Evolutionary conservation across 2,329 filamentous ascomycete genomes (phyloP).

Genomic region (Diatrype stigma): DNA sequence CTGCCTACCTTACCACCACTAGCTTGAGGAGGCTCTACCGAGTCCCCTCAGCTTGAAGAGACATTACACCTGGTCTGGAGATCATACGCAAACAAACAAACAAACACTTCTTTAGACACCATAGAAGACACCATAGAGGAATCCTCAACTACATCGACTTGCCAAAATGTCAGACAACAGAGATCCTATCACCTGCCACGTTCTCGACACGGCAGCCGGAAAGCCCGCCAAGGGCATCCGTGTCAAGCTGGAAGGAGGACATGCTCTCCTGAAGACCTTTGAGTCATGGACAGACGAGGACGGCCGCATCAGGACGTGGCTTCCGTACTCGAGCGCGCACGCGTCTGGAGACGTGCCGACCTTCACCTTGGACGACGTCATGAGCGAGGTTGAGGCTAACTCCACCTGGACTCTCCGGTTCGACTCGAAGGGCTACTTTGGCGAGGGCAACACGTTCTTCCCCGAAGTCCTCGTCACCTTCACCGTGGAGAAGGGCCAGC

Average conservation of each 20-base stretch:
- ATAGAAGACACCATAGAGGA: neutral
- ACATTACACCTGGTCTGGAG: neutral
- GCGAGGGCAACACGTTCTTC: constrained; percentile 57
- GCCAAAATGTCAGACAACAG: constrained; percentile 34
- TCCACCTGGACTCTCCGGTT: constrained; percentile 68
- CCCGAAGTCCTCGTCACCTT: constrained; percentile 55
- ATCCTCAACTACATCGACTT: neutral
- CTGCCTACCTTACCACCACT: neutral
- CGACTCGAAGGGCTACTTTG: constrained; percentile 69
- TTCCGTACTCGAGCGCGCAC: constrained; percentile 48
- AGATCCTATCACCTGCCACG: constrained; percentile 78
- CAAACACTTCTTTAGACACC: neutral
- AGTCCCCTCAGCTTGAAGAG: neutral
- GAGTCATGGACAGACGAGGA: constrained; percentile 69
- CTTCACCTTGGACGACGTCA: constrained; percentile 54
- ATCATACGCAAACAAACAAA: neutral
- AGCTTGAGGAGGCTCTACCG: neutral
- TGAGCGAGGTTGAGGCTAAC: constrained; percentile 38
- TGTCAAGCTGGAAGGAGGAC: constrained; percentile 55
- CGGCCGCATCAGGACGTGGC: constrained; percentile 69
- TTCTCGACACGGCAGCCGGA: constrained; percentile 77
- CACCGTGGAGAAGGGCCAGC: constrained; percentile 52
- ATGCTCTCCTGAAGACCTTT: constrained; percentile 46
- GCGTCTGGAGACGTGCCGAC: constrained; percentile 53
- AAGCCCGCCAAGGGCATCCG: constrained; percentile 62